A percentile compares a stretch with the other conserved stretches of the same genome.
These are phyloP conservation scores for Fremontodendron californicum DNA, from an alignment of 345 rosid genomes.

Conservation along the genomic window DNA sequence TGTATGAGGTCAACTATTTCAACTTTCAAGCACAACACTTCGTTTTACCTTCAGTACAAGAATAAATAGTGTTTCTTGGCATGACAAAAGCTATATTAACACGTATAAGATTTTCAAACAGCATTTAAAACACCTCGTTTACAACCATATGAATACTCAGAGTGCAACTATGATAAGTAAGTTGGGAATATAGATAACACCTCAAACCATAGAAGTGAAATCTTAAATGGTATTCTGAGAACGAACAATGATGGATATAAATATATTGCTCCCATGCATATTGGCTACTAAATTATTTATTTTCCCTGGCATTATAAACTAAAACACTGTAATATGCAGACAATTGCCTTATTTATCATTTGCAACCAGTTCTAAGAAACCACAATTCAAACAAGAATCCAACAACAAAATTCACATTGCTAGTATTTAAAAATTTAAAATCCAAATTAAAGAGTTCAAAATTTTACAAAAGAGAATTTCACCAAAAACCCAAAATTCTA, in stretches of 20 bases:
- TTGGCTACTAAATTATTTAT: background rate
- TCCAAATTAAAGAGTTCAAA: background rate
- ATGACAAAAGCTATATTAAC: background rate
- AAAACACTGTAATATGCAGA: background rate
- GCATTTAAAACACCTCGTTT: background rate
- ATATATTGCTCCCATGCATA: background rate
- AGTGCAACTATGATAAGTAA: background rate
- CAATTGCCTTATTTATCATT: background rate
- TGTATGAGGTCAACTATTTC: background rate
- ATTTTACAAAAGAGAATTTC: background rate
- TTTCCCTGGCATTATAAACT: background rate
- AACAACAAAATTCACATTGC: background rate
- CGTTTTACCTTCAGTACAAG: too few relatives aligned
- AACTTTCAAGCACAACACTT: too few relatives aligned
- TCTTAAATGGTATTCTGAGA: background rate
- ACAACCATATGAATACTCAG: background rate
- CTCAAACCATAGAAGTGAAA: background rate
- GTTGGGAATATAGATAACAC: background rate
- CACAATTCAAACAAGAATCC: background rate
- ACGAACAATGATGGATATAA: background rate
- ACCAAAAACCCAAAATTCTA: background rate
- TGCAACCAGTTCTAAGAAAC: background rate
- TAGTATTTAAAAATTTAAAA: background rate
- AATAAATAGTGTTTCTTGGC: background rate
- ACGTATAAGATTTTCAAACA: background rate